Evolutionary conservation across 1,284 basidiomycete species (phyloP).

Genomic region (Papiliotrema terrestris): DNA sequence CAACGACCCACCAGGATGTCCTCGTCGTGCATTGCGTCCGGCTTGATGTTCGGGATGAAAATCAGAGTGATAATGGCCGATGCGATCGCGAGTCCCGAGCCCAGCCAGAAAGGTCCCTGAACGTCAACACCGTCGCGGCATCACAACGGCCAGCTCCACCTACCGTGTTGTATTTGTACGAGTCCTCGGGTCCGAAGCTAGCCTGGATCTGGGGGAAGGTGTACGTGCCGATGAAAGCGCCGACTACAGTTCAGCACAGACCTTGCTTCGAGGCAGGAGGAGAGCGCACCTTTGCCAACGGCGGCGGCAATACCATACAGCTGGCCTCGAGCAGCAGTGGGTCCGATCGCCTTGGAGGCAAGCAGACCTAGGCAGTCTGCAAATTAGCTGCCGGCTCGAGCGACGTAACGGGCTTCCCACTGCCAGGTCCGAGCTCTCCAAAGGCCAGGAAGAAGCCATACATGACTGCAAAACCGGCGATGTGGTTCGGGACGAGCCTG

Average conservation of each 20-base stretch:
- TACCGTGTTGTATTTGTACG: constrained; percentile 43
- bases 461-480: constrained; percentile 77
- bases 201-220: constrained; percentile 67
- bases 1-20: constrained; percentile 52
- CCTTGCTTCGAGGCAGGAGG: background rate
- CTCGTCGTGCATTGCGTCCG: constrained; percentile 75
- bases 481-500: constrained; percentile 52
- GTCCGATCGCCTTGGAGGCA: constrained; percentile 69
- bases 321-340: constrained; percentile 80
- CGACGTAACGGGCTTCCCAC: too few relatives aligned
- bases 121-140: background rate
- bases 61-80: constrained; percentile 70
- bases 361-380: constrained; percentile 71
- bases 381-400: too few relatives aligned
- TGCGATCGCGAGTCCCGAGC: constrained; percentile 65
- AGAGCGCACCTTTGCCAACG: constrained; percentile 5
- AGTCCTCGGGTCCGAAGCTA: constrained; percentile 20
- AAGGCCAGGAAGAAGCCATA: constrained; percentile 88
- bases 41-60: constrained; percentile 69
- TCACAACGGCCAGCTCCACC: background rate
- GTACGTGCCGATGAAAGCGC: constrained; percentile 73
- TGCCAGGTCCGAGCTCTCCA: constrained; percentile 51
- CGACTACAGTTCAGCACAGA: constrained; percentile 14
- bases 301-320: constrained; percentile 84
- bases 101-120: constrained; percentile 38